These are phyloP conservation scores for Chalciporus sp. DNA, from an alignment of 1,284 basidiomycete genomes.

Conservation along the genomic window DNA sequence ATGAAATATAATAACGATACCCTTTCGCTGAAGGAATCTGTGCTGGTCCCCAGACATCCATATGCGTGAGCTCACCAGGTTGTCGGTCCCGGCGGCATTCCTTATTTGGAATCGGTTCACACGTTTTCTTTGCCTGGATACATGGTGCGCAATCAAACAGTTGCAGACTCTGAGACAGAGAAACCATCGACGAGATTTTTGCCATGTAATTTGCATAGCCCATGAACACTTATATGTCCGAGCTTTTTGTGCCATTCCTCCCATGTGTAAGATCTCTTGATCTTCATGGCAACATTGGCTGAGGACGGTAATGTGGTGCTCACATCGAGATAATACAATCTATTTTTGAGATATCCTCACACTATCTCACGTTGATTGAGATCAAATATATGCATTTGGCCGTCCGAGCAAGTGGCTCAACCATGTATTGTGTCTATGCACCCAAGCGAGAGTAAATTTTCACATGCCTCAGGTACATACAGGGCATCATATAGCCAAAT, in stretches of 20 bases:
- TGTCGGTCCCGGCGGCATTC: background rate
- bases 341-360: background rate
- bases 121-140: background rate
- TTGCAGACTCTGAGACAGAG: background rate
- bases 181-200: background rate
- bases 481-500: background rate
- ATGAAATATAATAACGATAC: constrained; percentile 4
- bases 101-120: background rate
- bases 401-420: background rate
- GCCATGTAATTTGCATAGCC: background rate
- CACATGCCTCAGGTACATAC: background rate
- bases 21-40: background rate
- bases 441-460: background rate
- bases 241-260: constrained; percentile 4
- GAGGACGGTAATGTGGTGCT: background rate
- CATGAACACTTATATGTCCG: constrained; percentile 1
- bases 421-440: too few relatives aligned
- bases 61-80: background rate
- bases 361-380: background rate
- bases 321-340: background rate
- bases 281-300: background rate
- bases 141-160: background rate
- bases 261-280: constrained; percentile 1
- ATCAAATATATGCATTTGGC: background rate
- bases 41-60: constrained; percentile 3